Evolutionary conservation across 2,329 filamentous ascomycete species (phyloP).

Genomic region (Fusarium hainanense): DNA sequence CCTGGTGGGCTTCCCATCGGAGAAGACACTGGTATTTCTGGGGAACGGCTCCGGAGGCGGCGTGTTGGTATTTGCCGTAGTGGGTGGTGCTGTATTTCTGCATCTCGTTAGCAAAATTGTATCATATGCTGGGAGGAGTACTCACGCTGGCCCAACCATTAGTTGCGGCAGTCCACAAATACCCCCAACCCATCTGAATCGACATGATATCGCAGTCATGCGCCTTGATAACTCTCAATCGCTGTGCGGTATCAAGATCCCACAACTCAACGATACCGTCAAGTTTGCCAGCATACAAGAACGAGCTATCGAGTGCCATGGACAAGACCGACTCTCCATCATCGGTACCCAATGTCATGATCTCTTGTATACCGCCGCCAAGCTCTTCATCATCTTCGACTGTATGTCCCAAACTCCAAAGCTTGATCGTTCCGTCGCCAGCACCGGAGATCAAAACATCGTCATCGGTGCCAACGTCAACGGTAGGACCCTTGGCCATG

Average conservation of each 20-base stretch:
- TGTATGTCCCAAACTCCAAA: slow-evolving; percentile 78
- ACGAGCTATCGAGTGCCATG: slow-evolving; percentile 86
- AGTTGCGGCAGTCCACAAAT: slow-evolving; percentile 89
- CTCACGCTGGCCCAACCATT: slow-evolving; percentile 85
- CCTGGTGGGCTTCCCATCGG: slow-evolving; percentile 85
- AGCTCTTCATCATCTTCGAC: slow-evolving; percentile 55
- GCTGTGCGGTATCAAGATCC: slow-evolving; percentile 94
- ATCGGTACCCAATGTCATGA: slow-evolving; percentile 72
- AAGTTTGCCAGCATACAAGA: slow-evolving; percentile 90
- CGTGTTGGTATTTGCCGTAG: slow-evolving; percentile 66
- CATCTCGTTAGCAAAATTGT: slow-evolving; percentile 1
- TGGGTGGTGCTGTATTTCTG: slow-evolving; percentile 76
- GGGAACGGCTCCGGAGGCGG: slow-evolving; percentile 67
- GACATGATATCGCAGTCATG: slow-evolving; percentile 87
- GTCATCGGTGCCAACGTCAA: slow-evolving; percentile 75
- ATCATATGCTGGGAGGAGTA: neutral
- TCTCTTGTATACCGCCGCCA: slow-evolving; percentile 72
- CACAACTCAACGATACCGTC: slow-evolving; percentile 93
- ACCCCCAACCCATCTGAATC: slow-evolving; percentile 84
- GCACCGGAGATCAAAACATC: slow-evolving; percentile 91
- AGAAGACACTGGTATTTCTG: slow-evolving; percentile 84
- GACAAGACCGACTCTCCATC: slow-evolving; percentile 77
- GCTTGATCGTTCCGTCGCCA: slow-evolving; percentile 91
- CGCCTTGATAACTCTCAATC: slow-evolving; percentile 85
- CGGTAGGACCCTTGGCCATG: slow-evolving; percentile 75